Evolutionary conservation across 73 alveolate species (phyloP), one percentile per base, ranked within the genome.

Genomic region (Paramecium octaurelia): DNA sequence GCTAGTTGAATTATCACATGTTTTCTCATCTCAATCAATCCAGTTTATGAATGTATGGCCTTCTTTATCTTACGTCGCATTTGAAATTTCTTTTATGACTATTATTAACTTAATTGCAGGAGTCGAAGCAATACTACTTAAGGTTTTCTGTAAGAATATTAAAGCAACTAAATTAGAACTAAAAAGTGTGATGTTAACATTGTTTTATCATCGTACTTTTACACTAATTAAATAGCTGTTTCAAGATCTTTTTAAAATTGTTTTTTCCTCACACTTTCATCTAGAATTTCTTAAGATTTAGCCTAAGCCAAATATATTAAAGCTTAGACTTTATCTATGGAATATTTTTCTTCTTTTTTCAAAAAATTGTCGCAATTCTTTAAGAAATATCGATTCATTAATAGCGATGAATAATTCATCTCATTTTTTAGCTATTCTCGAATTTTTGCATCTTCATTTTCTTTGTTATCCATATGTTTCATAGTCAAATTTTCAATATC

Each of bases 1-100:
- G 57, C 43, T 48, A 80, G 46, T 44, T 80, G 29, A 14, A 80
- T 21, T 14, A 44, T 44, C 1, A 48, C 36, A 43, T 44, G 31
- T 18, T 80, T 80, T 48, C 91, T 80, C 35, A 44, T 42, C 18
- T 80, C 91, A 24, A 80, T 46, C 20, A 43, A 31, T 80, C 76
- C 91, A 20, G 46, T 80, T 20, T 29, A 9, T 20, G 44, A 12
- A 80, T 80, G 46, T 6, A 44, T 64, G 6, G 48, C 91, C 46
- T 27, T 46, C 24, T 48, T 34, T 11, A 44, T 27, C 6, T 46
- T 80, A 9, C 64, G 27, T 4, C 76, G 40, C 24, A 80, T 2
- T 23, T 4, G 21, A 64, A 64, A 64, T 64, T 64, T 64, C 42
- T 64, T 64, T 27, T 34, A 31, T 31, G 16, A 48, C 18, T 80